A percentile compares a stretch with the other conserved stretches of the same genome.
phyloP scores from a whole-genome alignment of 2,329 filamentous ascomycete species.

The Epichloe sylvatica region DNA sequence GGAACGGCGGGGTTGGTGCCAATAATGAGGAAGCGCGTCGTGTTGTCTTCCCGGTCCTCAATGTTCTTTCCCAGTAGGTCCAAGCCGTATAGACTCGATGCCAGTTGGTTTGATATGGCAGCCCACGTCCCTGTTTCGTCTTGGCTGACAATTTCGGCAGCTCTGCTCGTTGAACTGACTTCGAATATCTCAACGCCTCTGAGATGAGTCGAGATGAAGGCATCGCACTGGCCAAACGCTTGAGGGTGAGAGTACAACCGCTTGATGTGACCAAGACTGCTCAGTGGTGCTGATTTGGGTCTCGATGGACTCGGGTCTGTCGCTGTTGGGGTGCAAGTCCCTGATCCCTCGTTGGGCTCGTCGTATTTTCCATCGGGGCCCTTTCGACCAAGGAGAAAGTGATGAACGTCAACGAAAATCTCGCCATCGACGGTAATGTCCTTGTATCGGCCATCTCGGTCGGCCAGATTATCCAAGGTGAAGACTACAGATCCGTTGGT shows the following conservation, averaged over 20 bases:
- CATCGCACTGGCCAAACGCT: conserved; percentile 80
- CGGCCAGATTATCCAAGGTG: conserved; percentile 78
- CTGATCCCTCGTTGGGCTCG: conserved; percentile 22
- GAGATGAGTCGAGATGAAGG: conserved; percentile 57
- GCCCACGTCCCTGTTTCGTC: conserved; percentile 47
- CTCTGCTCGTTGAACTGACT: conserved; percentile 71
- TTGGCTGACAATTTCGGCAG: conserved; percentile 60
- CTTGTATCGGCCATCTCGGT: conserved; percentile 48
- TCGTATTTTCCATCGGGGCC: conserved; percentile 14
- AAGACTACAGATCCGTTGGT: conserved; percentile 86
- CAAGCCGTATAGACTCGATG: conserved; percentile 53
- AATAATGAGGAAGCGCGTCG: conserved; percentile 65
- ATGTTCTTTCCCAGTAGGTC: conserved; percentile 56
- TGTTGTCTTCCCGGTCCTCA: conserved; percentile 62
- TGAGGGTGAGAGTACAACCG: conserved; percentile 89
- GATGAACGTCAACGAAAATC: conserved; percentile 74
- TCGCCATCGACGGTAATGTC: conserved; percentile 70
- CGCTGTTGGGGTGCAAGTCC: conserved; percentile 36
- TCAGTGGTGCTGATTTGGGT: conserved; percentile 33
- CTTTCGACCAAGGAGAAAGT: conserved; percentile 59
- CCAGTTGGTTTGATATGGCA: conserved; percentile 65
- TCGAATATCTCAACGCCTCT: conserved; percentile 68
- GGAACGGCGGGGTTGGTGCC: conserved; percentile 20
- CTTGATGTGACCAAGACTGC: conserved; percentile 46
- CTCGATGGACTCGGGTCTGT: conserved; percentile 29